Percentiles rank a stretch among this genome's conserved stretches.
These are phyloP conservation scores for Cajanus cajan DNA, from an alignment of 306 rosid species.

Conservation along the genomic window DNA sequence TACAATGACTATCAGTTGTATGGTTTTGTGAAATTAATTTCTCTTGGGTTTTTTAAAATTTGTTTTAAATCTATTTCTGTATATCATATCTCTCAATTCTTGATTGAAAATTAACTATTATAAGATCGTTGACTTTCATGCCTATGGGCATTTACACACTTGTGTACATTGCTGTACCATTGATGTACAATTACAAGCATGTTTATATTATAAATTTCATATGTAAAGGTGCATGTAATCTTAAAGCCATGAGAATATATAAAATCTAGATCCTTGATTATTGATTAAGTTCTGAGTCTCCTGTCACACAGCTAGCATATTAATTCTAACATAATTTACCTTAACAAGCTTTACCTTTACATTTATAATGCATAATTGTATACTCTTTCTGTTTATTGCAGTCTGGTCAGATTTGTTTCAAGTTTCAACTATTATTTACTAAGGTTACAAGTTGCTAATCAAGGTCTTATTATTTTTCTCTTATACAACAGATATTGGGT, in stretches of 20 bases:
- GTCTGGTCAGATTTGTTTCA: slow-evolving; percentile 29
- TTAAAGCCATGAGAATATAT: not conserved
- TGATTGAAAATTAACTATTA: slow-evolving; percentile 7
- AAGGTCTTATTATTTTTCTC: slow-evolving; percentile 29
- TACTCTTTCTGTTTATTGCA: not conserved
- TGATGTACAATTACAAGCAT: not conserved
- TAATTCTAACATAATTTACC: not conserved
- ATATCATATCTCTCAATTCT: slow-evolving; percentile 4
- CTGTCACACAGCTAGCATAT: not conserved
- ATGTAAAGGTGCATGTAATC: not conserved
- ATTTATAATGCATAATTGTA: slow-evolving; percentile 18
- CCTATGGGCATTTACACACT: slow-evolving; percentile 9
- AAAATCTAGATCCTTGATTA: not conserved
- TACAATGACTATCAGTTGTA: not conserved
- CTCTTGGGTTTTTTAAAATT: not conserved
- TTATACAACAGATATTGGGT: slow-evolving; percentile 82
- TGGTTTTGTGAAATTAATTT: slow-evolving; percentile 22
- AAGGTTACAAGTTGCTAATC: slow-evolving; percentile 10
- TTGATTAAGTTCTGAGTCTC: not conserved
- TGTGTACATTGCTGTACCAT: not conserved
- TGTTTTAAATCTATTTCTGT: not conserved
- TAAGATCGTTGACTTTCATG: slow-evolving; percentile 25
- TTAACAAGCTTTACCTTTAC: not conserved
- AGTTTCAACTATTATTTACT: not conserved
- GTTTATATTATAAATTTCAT: not conserved